phyloP scores from a whole-genome alignment of 1,284 basidiomycete genomes.

The Bjerkandera adusta region DNA sequence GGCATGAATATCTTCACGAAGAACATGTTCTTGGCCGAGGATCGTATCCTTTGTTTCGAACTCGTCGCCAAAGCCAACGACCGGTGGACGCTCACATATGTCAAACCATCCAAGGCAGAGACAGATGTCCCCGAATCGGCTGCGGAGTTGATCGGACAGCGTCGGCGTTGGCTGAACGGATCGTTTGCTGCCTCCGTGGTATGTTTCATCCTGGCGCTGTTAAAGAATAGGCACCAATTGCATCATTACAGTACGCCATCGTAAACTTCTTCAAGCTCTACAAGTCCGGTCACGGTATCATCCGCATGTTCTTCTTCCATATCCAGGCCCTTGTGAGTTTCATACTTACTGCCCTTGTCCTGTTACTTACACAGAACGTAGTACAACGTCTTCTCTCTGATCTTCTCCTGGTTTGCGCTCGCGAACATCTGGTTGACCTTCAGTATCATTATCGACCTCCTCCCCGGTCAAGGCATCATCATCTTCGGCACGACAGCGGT shows the following conservation, averaged over 20 bases:
- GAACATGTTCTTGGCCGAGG: conserved; percentile 95
- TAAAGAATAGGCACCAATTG: background rate
- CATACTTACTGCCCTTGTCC: conserved; percentile 2
- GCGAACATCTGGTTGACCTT: conserved; percentile 97
- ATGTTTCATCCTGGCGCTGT: conserved; percentile 35
- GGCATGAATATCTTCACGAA: conserved; percentile 99
- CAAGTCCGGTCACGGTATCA: conserved; percentile 77
- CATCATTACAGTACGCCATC: conserved; percentile 70
- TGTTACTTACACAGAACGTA: conserved; percentile 28
- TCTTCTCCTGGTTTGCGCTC: conserved; percentile 91
- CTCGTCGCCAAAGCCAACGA: conserved; percentile 89
- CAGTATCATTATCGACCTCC: conserved; percentile 91
- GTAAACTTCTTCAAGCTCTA: conserved; percentile 95
- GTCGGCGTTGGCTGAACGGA: conserved; percentile 95
- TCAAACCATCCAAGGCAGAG: conserved; percentile 94
- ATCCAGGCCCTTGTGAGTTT: conserved; percentile 75
- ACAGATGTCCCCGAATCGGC: conserved; percentile 93
- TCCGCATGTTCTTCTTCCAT: conserved; percentile 95
- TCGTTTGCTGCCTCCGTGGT: conserved; percentile 95
- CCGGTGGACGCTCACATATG: conserved; percentile 89
- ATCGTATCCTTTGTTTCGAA: conserved; percentile 96
- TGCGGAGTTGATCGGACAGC: conserved; percentile 91
- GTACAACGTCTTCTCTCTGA: conserved; percentile 78
- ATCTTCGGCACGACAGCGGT: conserved; percentile 68
- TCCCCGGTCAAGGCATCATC: conserved; percentile 63